A percentile compares a stretch with the other conserved stretches of the same genome.
Evolutionary conservation across 1,139 yeast species (phyloP).

Genomic region (Candida smagusa): DNA sequence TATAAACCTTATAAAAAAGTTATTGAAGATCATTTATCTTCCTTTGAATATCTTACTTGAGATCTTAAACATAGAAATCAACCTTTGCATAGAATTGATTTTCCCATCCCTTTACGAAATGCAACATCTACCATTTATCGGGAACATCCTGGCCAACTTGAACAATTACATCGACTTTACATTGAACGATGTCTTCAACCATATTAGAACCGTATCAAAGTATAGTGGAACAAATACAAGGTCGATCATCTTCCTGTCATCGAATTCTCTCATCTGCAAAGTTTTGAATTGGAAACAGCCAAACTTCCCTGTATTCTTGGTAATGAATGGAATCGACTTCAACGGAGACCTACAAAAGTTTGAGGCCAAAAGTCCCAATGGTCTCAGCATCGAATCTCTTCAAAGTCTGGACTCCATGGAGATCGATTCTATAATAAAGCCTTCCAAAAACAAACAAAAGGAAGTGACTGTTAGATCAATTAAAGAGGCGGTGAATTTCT

Average conservation of each 20-base stretch:
- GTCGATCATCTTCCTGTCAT: conserved; percentile 77
- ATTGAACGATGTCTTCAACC: conserved; percentile 69
- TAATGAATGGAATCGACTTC: conserved; percentile 64
- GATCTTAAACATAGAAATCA: conserved; percentile 53
- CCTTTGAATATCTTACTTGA: conserved; percentile 62
- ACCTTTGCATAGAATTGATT: conserved; percentile 73
- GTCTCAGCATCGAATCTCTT: conserved; percentile 30
- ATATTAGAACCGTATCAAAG: conserved; percentile 56
- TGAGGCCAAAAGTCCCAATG: conserved; percentile 44
- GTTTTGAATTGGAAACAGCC: conserved; percentile 98
- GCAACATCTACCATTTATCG: conserved; percentile 49
- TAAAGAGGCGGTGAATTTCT: conserved; percentile 58
- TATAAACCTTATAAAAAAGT: conserved; percentile 34
- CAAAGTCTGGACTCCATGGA: conserved; percentile 8
- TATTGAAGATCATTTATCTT: conserved; percentile 47
- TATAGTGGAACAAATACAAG: conserved; percentile 35
- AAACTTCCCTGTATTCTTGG: conserved; percentile 88
- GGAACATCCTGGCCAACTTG: conserved; percentile 47
- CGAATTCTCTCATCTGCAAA: conserved; percentile 86
- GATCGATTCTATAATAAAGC: conserved; percentile 14
- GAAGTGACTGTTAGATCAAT: conserved; percentile 45
- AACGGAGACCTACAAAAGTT: conserved; percentile 24
- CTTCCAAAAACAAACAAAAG: conserved; percentile 6
- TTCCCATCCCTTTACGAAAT: conserved; percentile 77
- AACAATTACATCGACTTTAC: conserved; percentile 76